Conservation (phyloP, 768 basidiomycete genomes). For the Mycena filopes region DNA sequence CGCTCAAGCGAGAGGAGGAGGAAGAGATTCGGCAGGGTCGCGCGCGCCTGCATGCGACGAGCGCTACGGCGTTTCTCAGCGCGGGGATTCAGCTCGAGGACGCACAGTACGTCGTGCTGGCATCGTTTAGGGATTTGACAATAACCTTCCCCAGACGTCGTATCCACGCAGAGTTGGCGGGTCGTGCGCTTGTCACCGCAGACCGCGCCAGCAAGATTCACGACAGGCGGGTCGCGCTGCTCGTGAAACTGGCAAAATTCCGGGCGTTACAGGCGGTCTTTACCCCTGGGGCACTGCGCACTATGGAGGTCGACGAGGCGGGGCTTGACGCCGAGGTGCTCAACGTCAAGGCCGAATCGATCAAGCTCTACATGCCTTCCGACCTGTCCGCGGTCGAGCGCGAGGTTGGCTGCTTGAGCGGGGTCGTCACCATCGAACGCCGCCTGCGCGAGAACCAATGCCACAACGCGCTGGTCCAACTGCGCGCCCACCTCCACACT, state of each 20-base stretch:
- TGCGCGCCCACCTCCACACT: too few species aligned
- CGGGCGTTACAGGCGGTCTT: neutral
- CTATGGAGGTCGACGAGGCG: too few species aligned
- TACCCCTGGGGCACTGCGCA: too few species aligned
- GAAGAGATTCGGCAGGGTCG: neutral
- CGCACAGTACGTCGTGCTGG: neutral
- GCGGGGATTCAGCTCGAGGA: neutral
- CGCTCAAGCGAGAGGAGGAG: neutral
- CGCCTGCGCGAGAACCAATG: too few species aligned
- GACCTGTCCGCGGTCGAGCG: too few species aligned
- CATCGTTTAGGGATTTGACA: neutral
- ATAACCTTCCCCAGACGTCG: neutral
- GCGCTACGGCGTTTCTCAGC: neutral
- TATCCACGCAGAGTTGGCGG: neutral
- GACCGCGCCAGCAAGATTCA: neutral
- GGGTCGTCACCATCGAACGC: too few species aligned
- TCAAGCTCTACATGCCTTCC: too few species aligned
- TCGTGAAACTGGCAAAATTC: neutral
- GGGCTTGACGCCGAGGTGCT: too few species aligned
- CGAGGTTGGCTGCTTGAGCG: too few species aligned
- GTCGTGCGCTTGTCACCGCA: neutral
- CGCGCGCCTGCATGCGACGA: neutral
- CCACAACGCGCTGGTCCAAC: too few species aligned
- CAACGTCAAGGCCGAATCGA: too few species aligned
- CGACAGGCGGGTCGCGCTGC: neutral